Conservation (phyloP, 306 rosid species). For the Albizia julibrissin region DNA sequence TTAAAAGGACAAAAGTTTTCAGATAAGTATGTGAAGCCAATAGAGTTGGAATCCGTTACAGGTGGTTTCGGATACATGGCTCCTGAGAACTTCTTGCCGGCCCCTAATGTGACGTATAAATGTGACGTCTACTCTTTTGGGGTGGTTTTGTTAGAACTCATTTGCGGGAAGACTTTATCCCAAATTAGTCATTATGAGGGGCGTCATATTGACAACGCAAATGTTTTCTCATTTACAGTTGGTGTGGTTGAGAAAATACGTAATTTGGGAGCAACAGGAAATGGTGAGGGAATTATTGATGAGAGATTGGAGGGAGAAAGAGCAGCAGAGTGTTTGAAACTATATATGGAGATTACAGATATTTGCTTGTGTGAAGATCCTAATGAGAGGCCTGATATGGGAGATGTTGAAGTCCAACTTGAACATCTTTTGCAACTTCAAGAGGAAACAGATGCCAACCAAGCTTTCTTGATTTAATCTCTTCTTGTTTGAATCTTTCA, state of each 20-base stretch:
- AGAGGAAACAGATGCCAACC: background rate
- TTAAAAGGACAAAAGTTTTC: background rate
- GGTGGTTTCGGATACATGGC: conserved; percentile 38
- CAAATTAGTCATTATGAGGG: background rate
- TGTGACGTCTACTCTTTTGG: conserved; percentile 39
- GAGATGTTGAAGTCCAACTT: conserved; percentile 38
- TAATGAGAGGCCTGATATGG: conserved; percentile 33
- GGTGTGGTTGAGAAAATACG: background rate
- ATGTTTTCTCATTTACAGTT: background rate
- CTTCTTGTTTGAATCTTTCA: background rate
- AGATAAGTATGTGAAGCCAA: background rate
- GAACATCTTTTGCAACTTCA: conserved; percentile 31
- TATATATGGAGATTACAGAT: background rate
- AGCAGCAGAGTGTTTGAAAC: conserved; percentile 23
- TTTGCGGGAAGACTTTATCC: background rate
- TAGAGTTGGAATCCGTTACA: rapidly evolving
- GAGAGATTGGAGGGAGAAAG: conserved; percentile 27
- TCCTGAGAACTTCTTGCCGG: conserved; percentile 15
- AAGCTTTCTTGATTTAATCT: background rate
- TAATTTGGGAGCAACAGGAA: background rate
- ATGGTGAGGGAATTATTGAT: conserved; percentile 14
- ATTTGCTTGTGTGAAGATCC: conserved; percentile 11
- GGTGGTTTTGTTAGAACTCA: conserved; percentile 26
- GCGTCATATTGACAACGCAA: background rate
- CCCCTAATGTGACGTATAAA: conserved; percentile 6